Conservation (phyloP, 805 yeast genomes). For the Yamadazyma sp. region DNA sequence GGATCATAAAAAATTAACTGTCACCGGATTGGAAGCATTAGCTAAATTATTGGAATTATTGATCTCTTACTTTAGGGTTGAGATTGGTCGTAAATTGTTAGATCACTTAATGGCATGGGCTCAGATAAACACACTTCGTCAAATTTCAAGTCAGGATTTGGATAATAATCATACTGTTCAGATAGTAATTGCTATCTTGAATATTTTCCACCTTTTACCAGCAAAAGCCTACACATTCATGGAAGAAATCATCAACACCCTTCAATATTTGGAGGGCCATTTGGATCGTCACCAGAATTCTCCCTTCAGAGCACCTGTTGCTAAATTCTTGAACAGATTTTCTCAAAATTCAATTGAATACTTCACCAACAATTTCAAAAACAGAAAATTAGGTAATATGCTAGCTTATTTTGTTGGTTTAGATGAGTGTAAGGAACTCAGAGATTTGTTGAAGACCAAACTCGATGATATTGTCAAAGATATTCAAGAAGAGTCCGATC, state of each 20-base stretch:
- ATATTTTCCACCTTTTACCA: conserved; percentile 88
- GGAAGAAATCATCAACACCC: conserved; percentile 77
- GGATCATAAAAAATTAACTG: conserved; percentile 87
- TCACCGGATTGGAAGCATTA: conserved; percentile 85
- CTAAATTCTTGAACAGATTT: conserved; percentile 80
- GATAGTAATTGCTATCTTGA: conserved; percentile 84
- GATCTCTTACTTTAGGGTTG: conserved; percentile 93
- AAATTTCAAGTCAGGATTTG: conserved; percentile 75
- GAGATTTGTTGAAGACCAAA: conserved; percentile 53
- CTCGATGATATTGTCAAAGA: conserved; percentile 47
- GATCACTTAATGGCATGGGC: conserved; percentile 98
- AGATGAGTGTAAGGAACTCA: conserved; percentile 53
- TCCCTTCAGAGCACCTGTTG: conserved; percentile 89
- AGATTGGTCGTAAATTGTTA: conserved; percentile 86
- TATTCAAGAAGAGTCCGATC: conserved; percentile 46
- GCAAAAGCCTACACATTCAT: conserved; percentile 88
- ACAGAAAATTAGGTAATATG: conserved; percentile 62
- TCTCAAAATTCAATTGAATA: conserved; percentile 70
- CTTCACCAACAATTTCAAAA: conserved; percentile 63
- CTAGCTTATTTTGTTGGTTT: conserved; percentile 63
- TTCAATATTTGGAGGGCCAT: conserved; percentile 75
- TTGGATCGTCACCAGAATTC: conserved; percentile 81
- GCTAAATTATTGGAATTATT: conserved; percentile 82
- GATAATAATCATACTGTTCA: conserved; percentile 78
- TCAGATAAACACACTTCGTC: conserved; percentile 71